Base-by-base conservation (phyloP, 257 asterid species). In the Dorcoceras hygrometricum region DNA sequence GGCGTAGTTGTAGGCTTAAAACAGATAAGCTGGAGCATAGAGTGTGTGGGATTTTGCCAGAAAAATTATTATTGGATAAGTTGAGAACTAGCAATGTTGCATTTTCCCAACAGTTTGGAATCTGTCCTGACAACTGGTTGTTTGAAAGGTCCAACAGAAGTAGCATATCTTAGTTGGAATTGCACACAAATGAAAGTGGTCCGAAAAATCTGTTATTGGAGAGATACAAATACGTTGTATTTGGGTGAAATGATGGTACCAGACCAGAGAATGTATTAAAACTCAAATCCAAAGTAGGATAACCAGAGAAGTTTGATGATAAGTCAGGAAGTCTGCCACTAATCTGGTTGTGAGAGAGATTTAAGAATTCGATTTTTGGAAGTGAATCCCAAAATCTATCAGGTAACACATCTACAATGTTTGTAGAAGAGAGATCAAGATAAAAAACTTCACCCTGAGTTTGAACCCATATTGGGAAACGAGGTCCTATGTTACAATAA, bases 391-490 rank as follows among this genome's bases (percentile, higher is more conserved):
- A 70, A 3, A 79, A 67, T 83, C 86, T 77, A 6, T 57, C 27
- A 54, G 85, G 86, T 5, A 59, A 63, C 62, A 63, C 64, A 51
- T 59, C 75, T 29, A 77, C 68, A 51, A 79, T 68, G 5, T 67
- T 71, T 58, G 51, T 27, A 66, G 6, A 16, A 27, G 87, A 82
- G 24, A 79, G 29, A 69, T 79, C 84, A 28, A 82, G 73, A 20
- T 3, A 0, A 8, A 29, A 5, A 36, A 73, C 8, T 4, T 25
- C 53, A n/a, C 18, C 58, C 56, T 79, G 82, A 22, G 75, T 70
- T 62, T 22, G 69, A 73, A 82, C 62, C 85, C 88, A 80, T 8
- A 48, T 9, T 0, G 84, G 88, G 31, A 83, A 80, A 3, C 5
- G 60, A 23, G 77, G 73, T 11, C n/a, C 82, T 61, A 78, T 59